Conservation (phyloP, 1,139 yeast genomes). For the Oligophagozyma castellii region DNA sequence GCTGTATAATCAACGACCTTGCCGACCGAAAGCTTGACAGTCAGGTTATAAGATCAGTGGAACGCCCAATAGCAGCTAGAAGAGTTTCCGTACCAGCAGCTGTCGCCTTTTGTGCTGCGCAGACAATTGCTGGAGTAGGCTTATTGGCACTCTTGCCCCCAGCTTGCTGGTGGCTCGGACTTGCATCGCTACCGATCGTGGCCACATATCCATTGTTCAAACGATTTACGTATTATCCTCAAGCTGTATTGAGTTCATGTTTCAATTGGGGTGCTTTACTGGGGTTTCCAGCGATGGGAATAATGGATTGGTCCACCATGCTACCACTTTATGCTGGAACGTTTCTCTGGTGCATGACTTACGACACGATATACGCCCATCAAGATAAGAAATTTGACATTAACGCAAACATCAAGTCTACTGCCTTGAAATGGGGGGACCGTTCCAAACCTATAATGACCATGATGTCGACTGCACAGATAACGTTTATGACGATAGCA, state of each 20-base stretch:
- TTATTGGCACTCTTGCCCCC: slow-evolving; percentile 61
- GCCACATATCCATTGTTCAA: slow-evolving; percentile 86
- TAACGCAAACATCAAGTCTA: slow-evolving; percentile 82
- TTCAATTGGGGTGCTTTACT: slow-evolving; percentile 92
- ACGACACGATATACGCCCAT: slow-evolving; percentile 94
- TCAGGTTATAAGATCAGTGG: slow-evolving; percentile 76
- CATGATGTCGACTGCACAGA: slow-evolving; percentile 53
- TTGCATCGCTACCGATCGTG: slow-evolving; percentile 67
- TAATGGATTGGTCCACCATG: slow-evolving; percentile 63
- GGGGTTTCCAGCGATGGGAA: slow-evolving; percentile 94
- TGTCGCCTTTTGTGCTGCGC: slow-evolving; percentile 56
- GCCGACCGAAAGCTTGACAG: slow-evolving; percentile 72
- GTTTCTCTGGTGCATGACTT: slow-evolving; percentile 86
- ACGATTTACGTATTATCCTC: slow-evolving; percentile 91
- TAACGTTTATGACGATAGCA: slow-evolving; percentile 48
- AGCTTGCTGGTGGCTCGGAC: slow-evolving; percentile 74
- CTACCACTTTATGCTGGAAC: slow-evolving; percentile 65
- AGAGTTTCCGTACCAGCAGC: slow-evolving; percentile 66
- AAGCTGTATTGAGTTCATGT: slow-evolving; percentile 63
- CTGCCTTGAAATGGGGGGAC: slow-evolving; percentile 88
- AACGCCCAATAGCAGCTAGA: slow-evolving; percentile 85
- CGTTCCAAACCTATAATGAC: slow-evolving; percentile 56
- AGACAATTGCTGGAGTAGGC: slow-evolving; percentile 57
- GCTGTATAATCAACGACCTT: slow-evolving; percentile 89
- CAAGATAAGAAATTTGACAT: slow-evolving; percentile 87